Evolutionary conservation across 352 stramenopile genomes (phyloP), one percentile per base, ranked within the genome.

Genomic region (Phytopythium delawarense): DNA sequence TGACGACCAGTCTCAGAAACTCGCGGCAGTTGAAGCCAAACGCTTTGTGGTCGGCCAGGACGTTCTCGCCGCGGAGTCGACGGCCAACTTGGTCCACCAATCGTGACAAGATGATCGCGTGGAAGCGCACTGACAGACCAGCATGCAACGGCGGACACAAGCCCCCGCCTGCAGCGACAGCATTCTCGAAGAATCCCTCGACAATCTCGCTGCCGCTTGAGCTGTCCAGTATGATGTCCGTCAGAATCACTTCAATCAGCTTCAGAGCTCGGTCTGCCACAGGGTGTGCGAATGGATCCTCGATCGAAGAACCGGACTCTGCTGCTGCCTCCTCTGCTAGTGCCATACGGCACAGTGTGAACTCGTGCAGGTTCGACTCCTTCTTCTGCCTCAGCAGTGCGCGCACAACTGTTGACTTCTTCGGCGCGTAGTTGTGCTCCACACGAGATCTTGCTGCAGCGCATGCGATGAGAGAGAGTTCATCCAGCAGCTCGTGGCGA

Each of bases 231-330:
- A 89, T 51, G 30, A 87, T 75, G 54, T 75, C 77, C 51, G 84
- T 71, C 25, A 90, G 62, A 32, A 89, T 65, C 4, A 64, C 61
- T 15, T 86, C 79, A 25, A 92, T 55, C 21, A 92, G 45, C 20
- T 69, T 68, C 12, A 89, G 45, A 0, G 73, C 69, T 23, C 76
- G 59, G 7, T 68, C 53, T 20, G 78, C 70, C 15, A 81, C 70
- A 6, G 74, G 58, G 57, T 92, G 71, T 34, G 76, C 68, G 56
- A 92, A 92, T 0, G 80, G 80, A 53, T 92, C 80, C 56, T 71
- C 67, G 76, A 7, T 57, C 54, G 6, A 28, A 20, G 30, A 18
- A 57, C 18, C 60, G 51, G 50, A 87, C 76, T 62, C 58, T 5
- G 67, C 61, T 20, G 78, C 81, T 20, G 64, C 60, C 54, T 76